A percentile compares a stretch with the other conserved stretches of the same genome.
Evolutionary conservation across 2,329 filamentous ascomycete genomes (phyloP).

Genomic region (Fusarium sp.): DNA sequence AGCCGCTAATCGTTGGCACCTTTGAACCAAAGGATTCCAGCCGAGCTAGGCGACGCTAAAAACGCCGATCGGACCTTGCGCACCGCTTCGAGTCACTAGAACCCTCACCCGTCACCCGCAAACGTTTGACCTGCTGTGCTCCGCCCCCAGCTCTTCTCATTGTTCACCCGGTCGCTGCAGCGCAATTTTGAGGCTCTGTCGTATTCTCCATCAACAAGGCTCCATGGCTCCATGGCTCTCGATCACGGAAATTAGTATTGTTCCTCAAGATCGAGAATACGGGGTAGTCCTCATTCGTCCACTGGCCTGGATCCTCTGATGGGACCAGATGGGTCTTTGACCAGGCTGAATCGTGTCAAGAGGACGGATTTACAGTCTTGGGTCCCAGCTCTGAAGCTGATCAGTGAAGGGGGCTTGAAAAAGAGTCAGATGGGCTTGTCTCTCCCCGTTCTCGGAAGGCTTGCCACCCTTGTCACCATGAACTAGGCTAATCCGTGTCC

Average conservation of each 20-base stretch:
- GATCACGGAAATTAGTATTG: constrained; percentile 3
- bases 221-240: constrained; percentile 19
- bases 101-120: not conserved
- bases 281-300: constrained; percentile 8
- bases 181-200: constrained; percentile 35
- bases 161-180: not conserved
- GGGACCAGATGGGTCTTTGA: constrained; percentile 10
- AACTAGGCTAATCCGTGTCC: constrained; percentile 32
- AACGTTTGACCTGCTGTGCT: constrained; percentile 5
- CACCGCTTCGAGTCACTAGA: not conserved
- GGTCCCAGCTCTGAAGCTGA: constrained; percentile 28
- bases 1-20: constrained; percentile 13
- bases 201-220: not conserved
- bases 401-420: constrained; percentile 16
- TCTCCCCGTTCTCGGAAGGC: constrained; percentile 41
- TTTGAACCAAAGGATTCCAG: not conserved
- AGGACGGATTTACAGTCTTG: constrained; percentile 11
- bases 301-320: not conserved
- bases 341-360: constrained; percentile 26
- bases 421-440: constrained; percentile 34
- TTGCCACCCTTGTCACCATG: constrained; percentile 29
- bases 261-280: constrained; percentile 14
- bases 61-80: constrained; percentile 17
- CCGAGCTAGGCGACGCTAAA: constrained; percentile 18
- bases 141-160: not conserved